Conservation (phyloP, 768 basidiomycete genomes). For the Amanita thiersii region DNA sequence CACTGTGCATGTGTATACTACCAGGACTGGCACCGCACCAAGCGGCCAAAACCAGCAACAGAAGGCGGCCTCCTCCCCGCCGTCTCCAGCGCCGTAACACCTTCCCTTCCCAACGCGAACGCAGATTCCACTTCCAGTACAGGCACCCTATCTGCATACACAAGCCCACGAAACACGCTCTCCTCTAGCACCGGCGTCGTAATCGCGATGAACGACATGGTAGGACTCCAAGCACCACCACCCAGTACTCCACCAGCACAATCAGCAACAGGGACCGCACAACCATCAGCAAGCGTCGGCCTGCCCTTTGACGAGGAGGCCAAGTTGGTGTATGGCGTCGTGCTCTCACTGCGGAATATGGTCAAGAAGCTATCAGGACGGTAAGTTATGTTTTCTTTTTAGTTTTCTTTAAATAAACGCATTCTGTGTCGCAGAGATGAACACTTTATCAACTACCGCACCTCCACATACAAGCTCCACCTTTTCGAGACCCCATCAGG, state of each 20-base stretch:
- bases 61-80: slow-evolving; percentile 71
- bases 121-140: slow-evolving; percentile 20
- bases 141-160: slow-evolving; percentile 29
- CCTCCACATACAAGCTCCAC: slow-evolving; percentile 89
- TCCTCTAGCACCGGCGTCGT: slow-evolving; percentile 58
- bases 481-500: slow-evolving; percentile 86
- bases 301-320: slow-evolving; percentile 95
- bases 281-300: slow-evolving; percentile 37
- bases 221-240: slow-evolving; percentile 9
- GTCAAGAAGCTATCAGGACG: slow-evolving; percentile 86
- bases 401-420: neutral
- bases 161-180: slow-evolving; percentile 61
- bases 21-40: slow-evolving; percentile 88
- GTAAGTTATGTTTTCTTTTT: slow-evolving; percentile 28
- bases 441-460: slow-evolving; percentile 83
- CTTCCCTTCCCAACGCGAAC: slow-evolving; percentile 12
- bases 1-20: slow-evolving; percentile 93
- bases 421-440: slow-evolving; percentile 58
- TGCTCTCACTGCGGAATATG: slow-evolving; percentile 89
- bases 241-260: slow-evolving; percentile 28
- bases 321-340: slow-evolving; percentile 94
- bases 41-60: slow-evolving; percentile 61
- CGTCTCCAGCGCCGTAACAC: slow-evolving; percentile 64
- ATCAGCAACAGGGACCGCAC: slow-evolving; percentile 23
- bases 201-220: slow-evolving; percentile 46